phyloP scores from a whole-genome alignment of 2,329 filamentous ascomycete species.

The Chaetomium sp. region DNA sequence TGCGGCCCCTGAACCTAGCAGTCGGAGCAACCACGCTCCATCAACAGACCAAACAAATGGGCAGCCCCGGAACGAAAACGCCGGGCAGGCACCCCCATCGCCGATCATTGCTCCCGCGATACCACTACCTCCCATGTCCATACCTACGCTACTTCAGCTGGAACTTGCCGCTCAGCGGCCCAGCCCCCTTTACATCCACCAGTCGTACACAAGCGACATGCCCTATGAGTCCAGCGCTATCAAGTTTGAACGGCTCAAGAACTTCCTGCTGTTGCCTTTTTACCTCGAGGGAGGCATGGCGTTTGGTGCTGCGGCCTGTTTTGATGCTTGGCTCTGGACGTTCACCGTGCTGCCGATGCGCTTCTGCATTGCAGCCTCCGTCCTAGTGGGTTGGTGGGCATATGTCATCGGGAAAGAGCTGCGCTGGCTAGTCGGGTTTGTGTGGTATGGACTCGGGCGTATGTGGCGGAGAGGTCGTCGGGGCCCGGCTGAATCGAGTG shows the following conservation, averaged over 20 bases:
- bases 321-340: conserved; percentile 94
- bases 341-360: conserved; percentile 91
- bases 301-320: conserved; percentile 84
- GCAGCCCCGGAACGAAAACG: conserved; percentile 20
- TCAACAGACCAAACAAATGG: conserved; percentile 18
- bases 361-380: conserved; percentile 71
- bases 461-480: conserved; percentile 63
- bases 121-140: conserved; percentile 59
- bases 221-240: conserved; percentile 90
- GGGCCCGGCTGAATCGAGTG: conserved; percentile 31
- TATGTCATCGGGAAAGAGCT: conserved; percentile 66
- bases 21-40: conserved; percentile 21
- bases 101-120: conserved; percentile 47
- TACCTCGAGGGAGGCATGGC: conserved; percentile 78
- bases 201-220: conserved; percentile 47
- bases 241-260: conserved; percentile 85
- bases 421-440: conserved; percentile 65
- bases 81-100: conserved; percentile 34
- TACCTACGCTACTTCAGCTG: conserved; percentile 58
- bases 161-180: conserved; percentile 57
- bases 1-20: conserved; percentile 39
- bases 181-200: conserved; percentile 60
- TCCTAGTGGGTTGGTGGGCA: conserved; percentile 73
- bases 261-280: conserved; percentile 76
- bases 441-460: conserved; percentile 72